Conservation (phyloP, 108 stramenopile species). For the Cylindrotheca fusiformis region DNA sequence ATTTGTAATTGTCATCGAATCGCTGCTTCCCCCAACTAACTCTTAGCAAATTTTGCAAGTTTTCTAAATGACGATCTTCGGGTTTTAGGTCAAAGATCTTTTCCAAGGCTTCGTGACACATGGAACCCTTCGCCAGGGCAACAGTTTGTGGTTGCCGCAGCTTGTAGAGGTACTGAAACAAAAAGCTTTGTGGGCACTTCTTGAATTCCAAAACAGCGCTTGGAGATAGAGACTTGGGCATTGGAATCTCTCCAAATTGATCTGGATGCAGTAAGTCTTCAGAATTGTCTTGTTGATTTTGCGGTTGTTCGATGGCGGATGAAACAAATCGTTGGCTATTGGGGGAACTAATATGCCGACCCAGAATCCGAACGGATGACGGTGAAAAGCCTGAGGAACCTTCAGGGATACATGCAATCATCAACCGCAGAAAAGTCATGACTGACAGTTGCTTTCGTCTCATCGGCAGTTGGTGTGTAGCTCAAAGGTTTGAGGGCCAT, state of each 20-base stretch:
- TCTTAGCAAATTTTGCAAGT: constrained; percentile 80
- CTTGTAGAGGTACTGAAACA: constrained; percentile 79
- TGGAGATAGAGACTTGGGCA: constrained; percentile 72
- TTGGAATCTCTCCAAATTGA: constrained; percentile 40
- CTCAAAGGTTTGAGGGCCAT: too few species aligned
- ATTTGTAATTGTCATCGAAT: constrained; percentile 38
- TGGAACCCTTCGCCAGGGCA: constrained; percentile 64
- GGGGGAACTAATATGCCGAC: too few species aligned
- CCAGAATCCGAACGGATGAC: too few species aligned
- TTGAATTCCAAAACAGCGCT: constrained; percentile 72
- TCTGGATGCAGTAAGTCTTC: constrained; percentile 15
- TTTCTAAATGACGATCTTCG: constrained; percentile 60
- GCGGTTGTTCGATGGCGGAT: background rate
- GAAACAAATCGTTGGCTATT: too few species aligned
- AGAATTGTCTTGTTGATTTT: background rate
- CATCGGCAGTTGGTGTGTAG: background rate
- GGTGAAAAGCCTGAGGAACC: background rate
- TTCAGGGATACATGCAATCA: background rate
- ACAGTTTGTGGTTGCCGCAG: constrained; percentile 59
- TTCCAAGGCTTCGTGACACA: constrained; percentile 82
- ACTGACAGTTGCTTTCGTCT: background rate
- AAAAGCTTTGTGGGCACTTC: constrained; percentile 82
- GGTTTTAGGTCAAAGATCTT: constrained; percentile 77
- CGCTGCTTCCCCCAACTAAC: constrained; percentile 52
- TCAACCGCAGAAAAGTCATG: background rate